These are phyloP conservation scores for Lachnellula subtilissima DNA, from an alignment of 2,329 filamentous ascomycete species.

Conservation along the genomic window DNA sequence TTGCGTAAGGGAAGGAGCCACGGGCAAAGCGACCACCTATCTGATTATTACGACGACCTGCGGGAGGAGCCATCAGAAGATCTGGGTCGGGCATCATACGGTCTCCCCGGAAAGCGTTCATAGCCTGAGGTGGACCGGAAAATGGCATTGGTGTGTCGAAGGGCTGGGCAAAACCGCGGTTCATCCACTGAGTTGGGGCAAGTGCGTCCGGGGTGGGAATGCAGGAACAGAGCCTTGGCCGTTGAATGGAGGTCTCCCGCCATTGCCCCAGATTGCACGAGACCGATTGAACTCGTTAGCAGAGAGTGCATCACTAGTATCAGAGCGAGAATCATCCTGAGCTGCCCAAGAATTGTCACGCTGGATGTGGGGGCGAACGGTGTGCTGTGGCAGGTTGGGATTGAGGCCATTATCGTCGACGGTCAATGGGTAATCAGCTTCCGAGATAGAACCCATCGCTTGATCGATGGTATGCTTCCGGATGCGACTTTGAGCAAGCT, in stretches of 20 bases:
- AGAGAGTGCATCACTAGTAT: slow-evolving; percentile 51
- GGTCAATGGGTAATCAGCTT: slow-evolving; percentile 35
- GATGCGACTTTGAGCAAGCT: slow-evolving; percentile 61
- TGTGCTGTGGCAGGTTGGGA: slow-evolving; percentile 19
- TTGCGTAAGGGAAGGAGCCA: slow-evolving; percentile 29
- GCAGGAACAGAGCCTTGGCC: slow-evolving; percentile 17
- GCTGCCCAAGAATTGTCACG: slow-evolving; percentile 47
- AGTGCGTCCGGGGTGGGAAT: slow-evolving; percentile 32
- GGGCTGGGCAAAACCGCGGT: slow-evolving; percentile 31
- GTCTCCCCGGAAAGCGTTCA: slow-evolving; percentile 27
- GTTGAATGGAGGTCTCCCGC: slow-evolving; percentile 37
- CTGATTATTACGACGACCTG: slow-evolving; percentile 23
- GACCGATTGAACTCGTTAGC: slow-evolving; percentile 48
- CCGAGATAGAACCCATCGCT: slow-evolving; percentile 44
- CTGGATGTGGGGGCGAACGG: slow-evolving; percentile 35
- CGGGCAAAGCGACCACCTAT: slow-evolving; percentile 24
- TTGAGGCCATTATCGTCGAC: slow-evolving; percentile 22
- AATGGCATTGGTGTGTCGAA: slow-evolving; percentile 28
- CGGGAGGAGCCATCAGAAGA: slow-evolving; percentile 24
- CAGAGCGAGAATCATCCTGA: slow-evolving; percentile 51
- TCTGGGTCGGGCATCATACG: slow-evolving; percentile 28
- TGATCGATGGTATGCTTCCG: slow-evolving; percentile 55
- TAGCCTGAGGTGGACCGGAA: slow-evolving; percentile 14
- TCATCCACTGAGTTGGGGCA: slow-evolving; percentile 44
- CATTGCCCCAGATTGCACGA: slow-evolving; percentile 52